phyloP scores from a whole-genome alignment of 345 rosid genomes.

The Adansonia digitata region DNA sequence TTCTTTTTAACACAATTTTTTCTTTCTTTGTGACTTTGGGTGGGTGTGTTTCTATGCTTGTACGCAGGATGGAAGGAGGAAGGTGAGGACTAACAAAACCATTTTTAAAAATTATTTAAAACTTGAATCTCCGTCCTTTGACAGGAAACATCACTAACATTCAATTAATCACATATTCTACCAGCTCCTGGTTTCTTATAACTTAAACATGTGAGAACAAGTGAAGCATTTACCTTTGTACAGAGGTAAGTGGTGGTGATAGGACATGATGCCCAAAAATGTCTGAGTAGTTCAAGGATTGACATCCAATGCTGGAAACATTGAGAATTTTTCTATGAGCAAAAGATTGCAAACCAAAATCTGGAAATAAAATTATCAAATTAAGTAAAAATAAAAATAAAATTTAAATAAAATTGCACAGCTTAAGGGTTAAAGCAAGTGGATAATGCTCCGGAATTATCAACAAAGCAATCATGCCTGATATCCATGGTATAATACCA shows the following conservation, averaged over 20 bases:
- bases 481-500: background rate
- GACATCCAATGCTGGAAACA: constrained; percentile 69
- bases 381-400: background rate
- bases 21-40: background rate
- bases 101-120: background rate
- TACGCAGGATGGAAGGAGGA: background rate
- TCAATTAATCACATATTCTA: background rate
- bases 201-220: background rate
- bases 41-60: background rate
- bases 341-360: constrained; percentile 21
- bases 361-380: background rate
- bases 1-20: background rate
- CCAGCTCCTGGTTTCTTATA: background rate
- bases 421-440: background rate
- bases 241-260: constrained; percentile 66
- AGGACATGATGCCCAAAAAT: constrained; percentile 97
- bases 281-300: constrained; percentile 70
- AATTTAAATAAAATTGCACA: background rate
- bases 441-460: background rate
- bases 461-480: background rate
- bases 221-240: constrained; percentile 49
- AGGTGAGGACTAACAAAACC: background rate
- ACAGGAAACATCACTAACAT: background rate
- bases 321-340: constrained; percentile 16
- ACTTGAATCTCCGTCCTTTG: background rate